phyloP scores from a whole-genome alignment of 139 green algal genomes.

The Ettlia oleoabundans region DNA sequence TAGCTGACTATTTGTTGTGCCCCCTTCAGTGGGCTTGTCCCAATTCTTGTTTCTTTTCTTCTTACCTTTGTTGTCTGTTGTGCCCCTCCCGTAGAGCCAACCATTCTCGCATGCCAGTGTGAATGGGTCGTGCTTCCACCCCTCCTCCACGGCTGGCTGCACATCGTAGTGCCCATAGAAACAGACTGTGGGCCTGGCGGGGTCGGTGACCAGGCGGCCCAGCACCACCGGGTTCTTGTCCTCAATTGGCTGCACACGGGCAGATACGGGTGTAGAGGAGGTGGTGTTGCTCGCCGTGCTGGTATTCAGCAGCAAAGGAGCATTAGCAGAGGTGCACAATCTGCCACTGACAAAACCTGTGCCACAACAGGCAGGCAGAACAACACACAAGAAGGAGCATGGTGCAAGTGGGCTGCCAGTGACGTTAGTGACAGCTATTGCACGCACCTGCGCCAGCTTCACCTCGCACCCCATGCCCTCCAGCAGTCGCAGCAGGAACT shows the following conservation, averaged over 20 bases:
- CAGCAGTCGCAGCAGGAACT: constrained; percentile 87
- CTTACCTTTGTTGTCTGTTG: constrained; percentile 90
- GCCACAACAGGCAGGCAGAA: not conserved
- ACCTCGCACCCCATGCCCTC: constrained; percentile 85
- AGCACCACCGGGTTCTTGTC: constrained; percentile 92
- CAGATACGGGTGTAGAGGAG: not conserved
- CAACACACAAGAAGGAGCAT: not conserved
- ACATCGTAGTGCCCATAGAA: constrained; percentile 80
- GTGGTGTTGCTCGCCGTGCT: too few relatives aligned
- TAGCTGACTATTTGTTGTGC: not conserved
- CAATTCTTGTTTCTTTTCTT: not conserved
- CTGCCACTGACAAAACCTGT: too few relatives aligned
- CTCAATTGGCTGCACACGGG: constrained; percentile 38
- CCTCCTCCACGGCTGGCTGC: constrained; percentile 82
- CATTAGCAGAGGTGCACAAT: too few relatives aligned
- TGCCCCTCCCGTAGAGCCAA: constrained; percentile 91
- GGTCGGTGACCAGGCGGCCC: constrained; percentile 77
- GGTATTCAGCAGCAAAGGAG: too few relatives aligned
- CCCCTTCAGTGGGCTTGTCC: too few relatives aligned
- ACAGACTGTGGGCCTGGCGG: constrained; percentile 76
- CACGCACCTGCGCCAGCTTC: constrained; percentile 62
- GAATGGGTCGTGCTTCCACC: constrained; percentile 91
- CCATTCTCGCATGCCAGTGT: constrained; percentile 84
- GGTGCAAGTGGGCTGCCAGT: too few relatives aligned
- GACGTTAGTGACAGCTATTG: not conserved